phyloP scores from a whole-genome alignment of 148 eudicot species.

The Nepenthes gracilis region DNA sequence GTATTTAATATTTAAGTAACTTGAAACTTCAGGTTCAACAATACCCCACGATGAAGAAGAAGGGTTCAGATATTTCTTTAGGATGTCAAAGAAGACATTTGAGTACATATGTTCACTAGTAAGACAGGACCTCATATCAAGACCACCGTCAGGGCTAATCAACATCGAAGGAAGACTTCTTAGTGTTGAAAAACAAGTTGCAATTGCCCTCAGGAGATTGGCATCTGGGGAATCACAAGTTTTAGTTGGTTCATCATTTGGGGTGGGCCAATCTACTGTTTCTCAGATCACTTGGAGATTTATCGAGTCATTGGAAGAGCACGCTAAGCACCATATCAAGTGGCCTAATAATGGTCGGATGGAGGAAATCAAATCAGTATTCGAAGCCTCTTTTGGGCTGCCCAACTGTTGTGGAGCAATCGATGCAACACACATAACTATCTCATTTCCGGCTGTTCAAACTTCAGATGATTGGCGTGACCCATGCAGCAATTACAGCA shows the following conservation, averaged over 20 bases:
- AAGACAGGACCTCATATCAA: slow-evolving; percentile 75
- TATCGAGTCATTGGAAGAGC: slow-evolving; percentile 79
- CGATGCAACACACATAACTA: slow-evolving; percentile 71
- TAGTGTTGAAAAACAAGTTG: slow-evolving; percentile 98
- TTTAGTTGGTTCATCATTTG: slow-evolving; percentile 85
- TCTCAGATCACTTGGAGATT: slow-evolving; percentile 97
- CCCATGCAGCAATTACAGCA: slow-evolving; percentile 68
- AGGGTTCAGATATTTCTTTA: slow-evolving; percentile 83
- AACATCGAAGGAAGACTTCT: slow-evolving; percentile 97
- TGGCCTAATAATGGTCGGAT: slow-evolving; percentile 58
- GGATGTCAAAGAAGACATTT: slow-evolving; percentile 79
- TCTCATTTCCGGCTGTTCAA: slow-evolving; percentile 92
- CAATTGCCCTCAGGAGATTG: slow-evolving; percentile 78
- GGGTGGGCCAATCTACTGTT: slow-evolving; percentile 97
- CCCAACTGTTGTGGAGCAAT: slow-evolving; percentile 94
- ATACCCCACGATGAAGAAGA: slow-evolving; percentile 68
- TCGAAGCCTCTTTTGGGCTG: slow-evolving; percentile 46
- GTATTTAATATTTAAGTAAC: background rate
- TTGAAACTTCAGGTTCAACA: slow-evolving; percentile 33
- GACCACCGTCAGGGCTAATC: slow-evolving; percentile 96
- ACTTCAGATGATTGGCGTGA: slow-evolving; percentile 97
- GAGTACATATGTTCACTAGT: slow-evolving; percentile 88
- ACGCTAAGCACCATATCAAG: slow-evolving; percentile 75
- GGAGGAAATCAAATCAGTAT: slow-evolving; percentile 56
- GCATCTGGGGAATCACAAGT: slow-evolving; percentile 98